Percentiles rank a stretch among this genome's conserved stretches.
phyloP scores from a whole-genome alignment of 2,329 filamentous ascomycete genomes.

The Aspergillus pseudoviridinutans region DNA sequence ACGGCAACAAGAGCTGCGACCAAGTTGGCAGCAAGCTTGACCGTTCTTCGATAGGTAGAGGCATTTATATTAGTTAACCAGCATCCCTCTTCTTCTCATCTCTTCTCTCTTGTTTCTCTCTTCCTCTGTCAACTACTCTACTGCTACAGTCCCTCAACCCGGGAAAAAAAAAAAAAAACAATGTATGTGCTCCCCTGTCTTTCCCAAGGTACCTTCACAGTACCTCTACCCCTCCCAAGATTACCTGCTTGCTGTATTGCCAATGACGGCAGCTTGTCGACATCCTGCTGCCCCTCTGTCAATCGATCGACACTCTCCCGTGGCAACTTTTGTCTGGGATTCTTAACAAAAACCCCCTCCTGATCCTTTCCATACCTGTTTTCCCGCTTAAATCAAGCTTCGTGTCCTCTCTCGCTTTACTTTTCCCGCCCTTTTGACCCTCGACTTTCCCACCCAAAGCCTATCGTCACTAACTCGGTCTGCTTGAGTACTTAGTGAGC shows the following conservation, averaged over 20 bases:
- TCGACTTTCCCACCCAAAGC: not conserved
- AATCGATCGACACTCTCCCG: conserved; percentile 24
- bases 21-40: not conserved
- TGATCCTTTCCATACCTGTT: conserved; percentile 13
- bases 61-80: conserved; percentile 3
- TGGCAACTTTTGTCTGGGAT: conserved; percentile 17
- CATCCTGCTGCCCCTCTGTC: conserved; percentile 12
- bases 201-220: not conserved
- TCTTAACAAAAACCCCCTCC: not conserved
- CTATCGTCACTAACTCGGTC: not conserved
- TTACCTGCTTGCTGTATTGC: conserved; percentile 6
- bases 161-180: not conserved
- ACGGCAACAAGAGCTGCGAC: not conserved
- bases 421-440: conserved; percentile 13
- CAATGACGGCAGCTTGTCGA: conserved; percentile 30
- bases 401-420: conserved; percentile 10
- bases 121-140: conserved; percentile 5
- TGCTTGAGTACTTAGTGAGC: conserved; percentile 2
- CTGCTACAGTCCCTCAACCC: conserved; percentile 1
- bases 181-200: conserved; percentile 1
- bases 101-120: conserved; percentile 8
- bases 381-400: conserved; percentile 14
- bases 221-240: not conserved
- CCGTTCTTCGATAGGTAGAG: not conserved
- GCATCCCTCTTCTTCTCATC: conserved; percentile 1